Base-by-base conservation (phyloP, 495 filamentous ascomycete species). In the Penicillium paradoxum region DNA sequence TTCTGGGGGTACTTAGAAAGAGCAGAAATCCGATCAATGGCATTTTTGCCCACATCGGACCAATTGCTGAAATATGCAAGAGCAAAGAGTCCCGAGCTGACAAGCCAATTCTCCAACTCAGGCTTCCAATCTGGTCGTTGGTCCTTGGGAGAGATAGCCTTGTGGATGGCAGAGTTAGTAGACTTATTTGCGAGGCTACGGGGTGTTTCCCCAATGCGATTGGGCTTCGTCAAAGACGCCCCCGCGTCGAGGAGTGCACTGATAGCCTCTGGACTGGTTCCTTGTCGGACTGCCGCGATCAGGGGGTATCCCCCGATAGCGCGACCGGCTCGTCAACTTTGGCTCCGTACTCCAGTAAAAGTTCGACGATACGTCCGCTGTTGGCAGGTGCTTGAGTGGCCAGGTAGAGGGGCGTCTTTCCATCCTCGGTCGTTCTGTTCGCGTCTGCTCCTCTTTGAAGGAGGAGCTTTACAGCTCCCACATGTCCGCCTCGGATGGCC, bases 31-130 rank as follows among this genome's bases (percentile, higher is more conserved):
- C 45, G 45, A 9, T 47, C 33, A 9, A 47, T 36, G 32, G 32
- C 45, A n/a, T 47, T 47, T 13, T 8, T 19, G 9, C 45, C 45
- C 10, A 36, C 32, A 17, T 47, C 45, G 15, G 30, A 36, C 13
- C 11, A 47, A 10, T 36, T 47, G 6, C 18, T 25, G 32, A 47
- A 47, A 17, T 36, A 47, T 0, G 45, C 18, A 29, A 47, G 14
- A 3, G 45, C 45, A 37, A 47, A 36, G 0, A 36, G 45, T 34
- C 45, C 45, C 9, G 45, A 24, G 45, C 45, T 47, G 0, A 47
- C 45, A 25, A 47, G 45, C 22, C 33, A 15, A 36, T 47, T 47
- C 30, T 47, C 45, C 13, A 47, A 18, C 14, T 47, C 45, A 9
- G 45, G 45, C 19, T 47, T 47, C 45, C 45, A 47, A 10, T 36